Evolutionary conservation across 73 alveolate species (phyloP), one percentile per base, ranked within the genome.

Genomic region (Paramecium octaurelia): DNA sequence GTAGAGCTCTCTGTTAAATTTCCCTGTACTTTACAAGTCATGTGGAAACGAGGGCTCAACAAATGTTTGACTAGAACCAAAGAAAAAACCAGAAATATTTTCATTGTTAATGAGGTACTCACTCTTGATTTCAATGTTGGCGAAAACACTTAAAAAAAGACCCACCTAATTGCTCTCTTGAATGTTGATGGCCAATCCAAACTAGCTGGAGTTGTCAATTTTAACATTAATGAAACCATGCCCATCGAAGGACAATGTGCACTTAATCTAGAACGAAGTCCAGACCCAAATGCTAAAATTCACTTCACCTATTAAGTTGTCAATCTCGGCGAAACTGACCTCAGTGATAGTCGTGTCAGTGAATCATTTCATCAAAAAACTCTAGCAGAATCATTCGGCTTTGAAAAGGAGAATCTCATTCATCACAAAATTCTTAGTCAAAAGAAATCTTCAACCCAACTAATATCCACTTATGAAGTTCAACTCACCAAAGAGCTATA

Each of bases 1-100:
- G 91, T 80, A 44, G 91, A 80, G 35, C 31, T 80, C 8, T 80
- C 76, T 23, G 91, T 80, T 42, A 80, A 80, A 80, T 80, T 80
- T 20, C 91, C 91, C 16, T 80, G 91, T 43, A 40, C 46, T 23
- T 46, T 80, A 24, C 34, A 80, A 80, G 91, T 80, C 0, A 40
- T 80, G 73, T 80, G 91, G 91, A 80, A 80, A 48, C 6, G 75
- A 20, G 91, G 91, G 14, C 31, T 31, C 8, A 48, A 80, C 46
- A 80, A 46, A 48, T 44, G 70, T 23, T 20, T 48, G 20, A 80
- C 91, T 5, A 48, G 76, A 24, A 43, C 57, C 29, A 80, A 80
- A 46, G 91, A 80, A 80, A 80, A 80, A 80, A 21, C 29, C 14
- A 80, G 24, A 31, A 43, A 40, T 23, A 80, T 7, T 42, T 80